phyloP scores from a whole-genome alignment of 495 filamentous ascomycete species.

The Rhypophila decipiens region DNA sequence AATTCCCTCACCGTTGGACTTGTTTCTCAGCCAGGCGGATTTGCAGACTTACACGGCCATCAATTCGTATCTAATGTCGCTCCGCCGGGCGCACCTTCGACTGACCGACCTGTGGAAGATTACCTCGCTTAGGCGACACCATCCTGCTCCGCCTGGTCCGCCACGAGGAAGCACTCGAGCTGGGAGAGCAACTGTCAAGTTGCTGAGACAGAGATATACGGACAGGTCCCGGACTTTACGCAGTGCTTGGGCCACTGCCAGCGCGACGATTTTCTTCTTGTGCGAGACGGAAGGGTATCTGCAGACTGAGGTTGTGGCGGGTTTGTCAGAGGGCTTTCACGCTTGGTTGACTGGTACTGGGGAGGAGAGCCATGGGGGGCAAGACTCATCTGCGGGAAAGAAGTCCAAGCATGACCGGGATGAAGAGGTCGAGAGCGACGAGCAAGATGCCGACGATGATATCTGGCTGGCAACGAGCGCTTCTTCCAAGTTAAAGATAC shows the following conservation, averaged over 20 bases:
- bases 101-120: constrained; percentile 81
- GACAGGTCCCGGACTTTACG: constrained; percentile 58
- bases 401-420: background rate
- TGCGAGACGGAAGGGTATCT: constrained; percentile 80
- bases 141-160: constrained; percentile 62
- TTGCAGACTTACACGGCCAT: constrained; percentile 73
- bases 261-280: constrained; percentile 78
- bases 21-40: constrained; percentile 74
- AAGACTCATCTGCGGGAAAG: constrained; percentile 4
- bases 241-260: constrained; percentile 78
- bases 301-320: constrained; percentile 80
- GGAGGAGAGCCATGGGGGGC: constrained; percentile 12
- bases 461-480: constrained; percentile 26
- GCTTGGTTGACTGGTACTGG: constrained; percentile 39
- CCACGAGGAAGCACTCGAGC: constrained; percentile 53
- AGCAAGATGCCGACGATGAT: constrained; percentile 14
- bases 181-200: constrained; percentile 47
- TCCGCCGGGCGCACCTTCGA: constrained; percentile 75
- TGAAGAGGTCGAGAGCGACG: background rate
- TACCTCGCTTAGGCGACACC: constrained; percentile 63
- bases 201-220: constrained; percentile 54
- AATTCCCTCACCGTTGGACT: constrained; percentile 73
- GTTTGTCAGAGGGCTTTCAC: constrained; percentile 65
- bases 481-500: constrained; percentile 55
- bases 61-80: constrained; percentile 77